Evolutionary conservation across 1,139 yeast genomes (phyloP), one percentile per base, ranked within the genome.

Genomic region (Candida sp.): DNA sequence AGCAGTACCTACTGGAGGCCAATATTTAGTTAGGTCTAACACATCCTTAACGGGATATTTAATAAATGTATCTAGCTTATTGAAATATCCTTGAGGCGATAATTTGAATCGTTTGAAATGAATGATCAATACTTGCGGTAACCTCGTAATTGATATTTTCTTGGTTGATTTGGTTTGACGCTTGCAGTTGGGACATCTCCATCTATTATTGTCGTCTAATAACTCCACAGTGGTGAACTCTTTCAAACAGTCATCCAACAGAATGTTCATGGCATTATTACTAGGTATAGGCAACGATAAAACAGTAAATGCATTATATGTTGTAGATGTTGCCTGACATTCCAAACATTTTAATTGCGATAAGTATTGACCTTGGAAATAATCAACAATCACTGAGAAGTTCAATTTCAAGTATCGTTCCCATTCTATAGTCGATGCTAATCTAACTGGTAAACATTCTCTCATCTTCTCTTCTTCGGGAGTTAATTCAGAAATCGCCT

Each of bases 341-440:
- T 77, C 81, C 42, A 84, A 65, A 61, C 99, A 93, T 56, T 75
- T 77, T 54, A 93, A 70, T 47, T 82, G 86, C 7, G 96, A 87
- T 41, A 89, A 78, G 56, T 87, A 87, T 64, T 93, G 97, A 1
- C 97, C 97, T 62, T 90, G 97, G 57, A 89, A 88, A 44, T 83
- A 79, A 56, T 88, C 95, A 3, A 89, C 96, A 25, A 93, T 77
- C 1, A 87, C 78, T 33, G 97, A 90, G 53, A 87, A 85, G 60
- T 93, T 93, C 25, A 91, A 79, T 46, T 86, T 86, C 44, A 89
- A 70, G 59, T 89, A 90, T 47, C 96, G 73, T 58, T 89, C 97
- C 99, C 99, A 93, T 62, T 93, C 98, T 41, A 90, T 84, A 0
- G 96, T 82, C 0, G 97, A 85, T 0, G 97, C 98, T 35, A 87